Conservation (phyloP, 2,329 filamentous ascomycete species). For the Phyllosticta ampelicida region DNA sequence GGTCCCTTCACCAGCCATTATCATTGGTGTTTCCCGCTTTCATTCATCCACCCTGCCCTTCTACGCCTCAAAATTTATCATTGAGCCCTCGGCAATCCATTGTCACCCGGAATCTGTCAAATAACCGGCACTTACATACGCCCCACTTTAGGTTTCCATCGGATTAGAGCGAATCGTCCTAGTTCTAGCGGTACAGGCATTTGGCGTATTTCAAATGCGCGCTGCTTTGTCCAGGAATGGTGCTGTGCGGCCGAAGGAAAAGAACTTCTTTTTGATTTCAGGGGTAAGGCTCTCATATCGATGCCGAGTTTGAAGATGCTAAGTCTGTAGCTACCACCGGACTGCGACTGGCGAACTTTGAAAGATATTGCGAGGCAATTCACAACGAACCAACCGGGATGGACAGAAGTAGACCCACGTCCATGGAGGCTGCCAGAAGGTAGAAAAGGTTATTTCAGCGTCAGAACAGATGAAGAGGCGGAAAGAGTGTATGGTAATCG, state of each 20-base stretch:
- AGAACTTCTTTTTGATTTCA: constrained; percentile 11
- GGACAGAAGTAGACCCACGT: constrained; percentile 24
- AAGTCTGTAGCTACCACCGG: constrained; percentile 6
- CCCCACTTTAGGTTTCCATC: neutral
- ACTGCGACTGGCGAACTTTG: constrained; percentile 24
- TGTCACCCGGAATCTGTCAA: constrained; percentile 7
- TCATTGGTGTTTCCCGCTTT: neutral
- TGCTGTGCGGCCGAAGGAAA: constrained; percentile 3
- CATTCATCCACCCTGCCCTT: neutral
- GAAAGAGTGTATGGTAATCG: constrained; percentile 12
- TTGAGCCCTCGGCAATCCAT: constrained; percentile 2
- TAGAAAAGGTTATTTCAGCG: constrained; percentile 26
- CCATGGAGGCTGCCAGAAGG: constrained; percentile 15
- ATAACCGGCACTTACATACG: constrained; percentile 2
- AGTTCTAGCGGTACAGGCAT: neutral
- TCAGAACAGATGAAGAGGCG: constrained; percentile 25
- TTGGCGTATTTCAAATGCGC: neutral
- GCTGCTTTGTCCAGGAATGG: neutral
- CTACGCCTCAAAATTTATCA: neutral
- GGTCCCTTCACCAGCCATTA: neutral
- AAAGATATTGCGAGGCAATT: constrained; percentile 26
- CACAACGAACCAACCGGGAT: constrained; percentile 26
- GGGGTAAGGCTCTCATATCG: constrained; percentile 2
- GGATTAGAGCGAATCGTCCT: neutral
- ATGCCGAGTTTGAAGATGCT: neutral